A percentile compares a stretch with the other conserved stretches of the same genome.
phyloP scores from a whole-genome alignment of 345 rosid genomes.

The Rhodamnia rubescens region DNA sequence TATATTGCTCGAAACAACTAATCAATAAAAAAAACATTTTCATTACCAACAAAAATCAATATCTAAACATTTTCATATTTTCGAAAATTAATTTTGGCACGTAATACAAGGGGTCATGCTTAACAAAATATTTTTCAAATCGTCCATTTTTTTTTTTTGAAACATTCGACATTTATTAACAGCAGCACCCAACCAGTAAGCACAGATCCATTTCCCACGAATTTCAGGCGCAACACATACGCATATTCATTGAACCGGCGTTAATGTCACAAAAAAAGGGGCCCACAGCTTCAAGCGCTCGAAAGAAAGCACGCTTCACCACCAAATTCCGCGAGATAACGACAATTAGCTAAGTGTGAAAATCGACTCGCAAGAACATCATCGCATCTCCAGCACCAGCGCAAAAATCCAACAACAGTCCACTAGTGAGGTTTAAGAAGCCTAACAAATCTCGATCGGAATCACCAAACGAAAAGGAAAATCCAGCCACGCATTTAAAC shows the following conservation, averaged over 20 bases:
- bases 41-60: too few relatives aligned
- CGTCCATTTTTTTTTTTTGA: too few relatives aligned
- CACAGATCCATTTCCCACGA: background rate
- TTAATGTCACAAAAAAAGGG: background rate
- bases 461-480: background rate
- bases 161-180: background rate
- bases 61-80: too few relatives aligned
- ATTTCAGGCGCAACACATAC: background rate
- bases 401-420: background rate
- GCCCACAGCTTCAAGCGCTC: background rate
- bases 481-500: background rate
- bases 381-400: background rate
- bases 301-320: background rate
- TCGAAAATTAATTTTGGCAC: too few relatives aligned
- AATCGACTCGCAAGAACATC: background rate
- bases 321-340: background rate
- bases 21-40: too few relatives aligned
- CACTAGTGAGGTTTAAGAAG: background rate
- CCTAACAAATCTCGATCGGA: background rate
- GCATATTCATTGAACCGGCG: background rate
- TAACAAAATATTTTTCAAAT: too few relatives aligned
- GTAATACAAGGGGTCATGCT: too few relatives aligned
- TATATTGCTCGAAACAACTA: too few relatives aligned
- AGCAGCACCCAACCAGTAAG: background rate
- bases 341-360: too few relatives aligned